These are phyloP conservation scores for Neopestalotiopsis sp. DNA, from an alignment of 2,329 filamentous ascomycete species.

Conservation along the genomic window DNA sequence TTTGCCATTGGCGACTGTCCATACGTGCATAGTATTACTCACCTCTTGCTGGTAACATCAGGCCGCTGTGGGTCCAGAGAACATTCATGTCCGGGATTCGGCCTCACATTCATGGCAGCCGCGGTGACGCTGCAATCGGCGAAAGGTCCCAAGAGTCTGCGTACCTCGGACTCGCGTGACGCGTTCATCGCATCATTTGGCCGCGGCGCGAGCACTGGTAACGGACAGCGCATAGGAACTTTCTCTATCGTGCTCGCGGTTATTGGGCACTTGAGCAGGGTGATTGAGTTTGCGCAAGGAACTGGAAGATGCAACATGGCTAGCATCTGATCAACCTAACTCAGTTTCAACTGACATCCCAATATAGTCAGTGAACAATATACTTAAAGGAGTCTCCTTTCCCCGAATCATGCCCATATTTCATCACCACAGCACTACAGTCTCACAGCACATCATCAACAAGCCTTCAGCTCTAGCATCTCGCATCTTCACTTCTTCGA, in stretches of 20 bases:
- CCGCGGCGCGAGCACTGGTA: background rate
- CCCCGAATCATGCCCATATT: background rate
- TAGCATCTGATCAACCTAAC: background rate
- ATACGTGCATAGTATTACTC: background rate
- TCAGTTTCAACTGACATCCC: background rate
- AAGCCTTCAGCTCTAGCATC: background rate
- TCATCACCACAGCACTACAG: background rate
- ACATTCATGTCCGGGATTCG: background rate
- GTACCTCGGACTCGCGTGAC: background rate
- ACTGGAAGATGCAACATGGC: background rate
- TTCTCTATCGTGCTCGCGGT: background rate
- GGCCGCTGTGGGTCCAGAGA: background rate
- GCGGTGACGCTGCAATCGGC: background rate
- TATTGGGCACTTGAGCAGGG: background rate
- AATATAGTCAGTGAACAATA: background rate
- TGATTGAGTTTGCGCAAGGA: background rate
- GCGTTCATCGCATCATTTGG: background rate
- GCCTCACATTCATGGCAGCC: background rate
- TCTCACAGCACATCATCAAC: background rate
- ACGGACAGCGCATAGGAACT: background rate
- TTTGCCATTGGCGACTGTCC: background rate
- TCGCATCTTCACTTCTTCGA: background rate
- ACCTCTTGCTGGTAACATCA: background rate
- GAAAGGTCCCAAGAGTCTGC: background rate
- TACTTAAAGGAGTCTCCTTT: background rate